A percentile compares a stretch with the other conserved stretches of the same genome.
Evolutionary conservation across 768 basidiomycete species (phyloP).

Genomic region (Russula sp.): DNA sequence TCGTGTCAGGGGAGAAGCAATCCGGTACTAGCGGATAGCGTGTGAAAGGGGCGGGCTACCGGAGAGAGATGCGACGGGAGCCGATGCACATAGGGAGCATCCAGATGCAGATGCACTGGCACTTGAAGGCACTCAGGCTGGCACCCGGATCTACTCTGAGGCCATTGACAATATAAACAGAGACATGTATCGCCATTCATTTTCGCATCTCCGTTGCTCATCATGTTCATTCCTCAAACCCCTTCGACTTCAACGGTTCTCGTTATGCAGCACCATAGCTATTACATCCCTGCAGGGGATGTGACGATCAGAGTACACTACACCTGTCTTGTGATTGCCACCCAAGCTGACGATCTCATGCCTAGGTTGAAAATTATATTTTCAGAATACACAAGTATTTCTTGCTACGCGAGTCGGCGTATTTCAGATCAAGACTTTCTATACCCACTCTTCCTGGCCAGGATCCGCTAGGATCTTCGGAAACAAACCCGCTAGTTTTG

Average conservation of each 20-base stretch:
- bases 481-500: constrained; percentile 30
- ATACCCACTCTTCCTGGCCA: constrained; percentile 19
- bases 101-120: no score
- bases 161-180: no score
- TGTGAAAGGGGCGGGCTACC: no score
- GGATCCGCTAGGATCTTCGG: constrained; percentile 29
- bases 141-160: no score
- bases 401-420: constrained; percentile 11
- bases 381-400: constrained; percentile 15
- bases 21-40: no score
- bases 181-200: neutral
- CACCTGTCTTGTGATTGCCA: neutral
- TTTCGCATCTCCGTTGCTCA: neutral
- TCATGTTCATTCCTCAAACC: neutral
- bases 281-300: constrained; percentile 13
- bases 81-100: no score
- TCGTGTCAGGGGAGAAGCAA: no score
- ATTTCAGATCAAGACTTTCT: constrained; percentile 1
- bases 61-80: no score
- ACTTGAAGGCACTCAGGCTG: no score
- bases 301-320: constrained; percentile 2
- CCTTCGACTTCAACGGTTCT: neutral
- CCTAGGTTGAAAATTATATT: constrained; percentile 11
- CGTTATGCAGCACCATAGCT: neutral
- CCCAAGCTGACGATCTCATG: constrained; percentile 25